phyloP scores from a whole-genome alignment of 2,329 filamentous ascomycete species.

The Botrytis fragariae region DNA sequence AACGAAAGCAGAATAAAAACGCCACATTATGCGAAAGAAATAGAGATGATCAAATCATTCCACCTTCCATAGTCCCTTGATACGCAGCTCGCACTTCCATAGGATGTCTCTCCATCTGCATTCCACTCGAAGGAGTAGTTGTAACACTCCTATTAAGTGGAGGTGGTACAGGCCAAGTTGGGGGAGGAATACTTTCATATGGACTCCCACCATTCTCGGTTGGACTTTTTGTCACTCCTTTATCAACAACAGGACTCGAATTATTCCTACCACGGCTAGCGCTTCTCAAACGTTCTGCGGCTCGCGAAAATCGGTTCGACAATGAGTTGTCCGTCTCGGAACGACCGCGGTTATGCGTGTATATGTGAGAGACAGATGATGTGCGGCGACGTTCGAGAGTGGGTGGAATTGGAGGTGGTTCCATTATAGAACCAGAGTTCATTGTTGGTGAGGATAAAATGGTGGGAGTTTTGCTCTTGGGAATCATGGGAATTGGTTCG shows the following conservation, averaged over 20 bases:
- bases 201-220: conserved; percentile 31
- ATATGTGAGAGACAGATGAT: conserved; percentile 31
- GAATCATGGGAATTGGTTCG: conserved; percentile 26
- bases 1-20: conserved; percentile 3
- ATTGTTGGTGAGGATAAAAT: not conserved
- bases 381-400: conserved; percentile 41
- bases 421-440: conserved; percentile 15
- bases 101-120: conserved; percentile 35
- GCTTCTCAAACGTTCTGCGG: conserved; percentile 59
- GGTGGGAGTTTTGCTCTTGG: conserved; percentile 13
- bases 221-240: conserved; percentile 30
- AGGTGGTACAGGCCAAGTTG: conserved; percentile 25
- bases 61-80: conserved; percentile 34
- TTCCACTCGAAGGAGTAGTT: conserved; percentile 19
- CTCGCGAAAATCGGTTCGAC: conserved; percentile 54
- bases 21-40: conserved; percentile 23
- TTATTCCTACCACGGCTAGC: conserved; percentile 54
- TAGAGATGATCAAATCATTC: conserved; percentile 35
- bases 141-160: conserved; percentile 21
- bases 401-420: conserved; percentile 38
- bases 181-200: conserved; percentile 36
- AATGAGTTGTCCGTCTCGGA: conserved; percentile 54
- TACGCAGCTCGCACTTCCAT: conserved; percentile 37
- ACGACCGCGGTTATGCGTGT: conserved; percentile 53
- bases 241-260: conserved; percentile 25